Percentiles rank a stretch among this genome's conserved stretches.
phyloP scores from a whole-genome alignment of 257 asterid genomes.

The Coffea canephora region DNA sequence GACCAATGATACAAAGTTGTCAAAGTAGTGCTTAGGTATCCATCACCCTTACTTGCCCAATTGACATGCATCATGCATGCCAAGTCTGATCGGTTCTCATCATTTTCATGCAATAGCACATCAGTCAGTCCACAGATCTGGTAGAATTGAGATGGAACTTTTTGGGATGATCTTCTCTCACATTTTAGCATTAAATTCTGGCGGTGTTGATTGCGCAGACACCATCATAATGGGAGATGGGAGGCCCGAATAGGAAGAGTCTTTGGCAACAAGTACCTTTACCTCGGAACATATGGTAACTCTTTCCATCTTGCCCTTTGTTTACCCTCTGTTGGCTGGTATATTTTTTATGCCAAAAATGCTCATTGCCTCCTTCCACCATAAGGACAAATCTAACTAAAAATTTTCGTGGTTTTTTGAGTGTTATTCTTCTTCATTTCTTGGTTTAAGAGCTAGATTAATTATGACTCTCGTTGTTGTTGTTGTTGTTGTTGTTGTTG shows the following conservation, averaged over 20 bases:
- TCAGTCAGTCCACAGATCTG: background rate
- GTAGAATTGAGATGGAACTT: constrained; percentile 2
- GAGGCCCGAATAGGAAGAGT: constrained; percentile 97
- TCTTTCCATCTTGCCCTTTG: constrained; percentile 2
- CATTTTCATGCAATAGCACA: background rate
- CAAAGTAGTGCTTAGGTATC: constrained; percentile 6
- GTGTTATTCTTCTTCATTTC: background rate
- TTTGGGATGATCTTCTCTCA: background rate
- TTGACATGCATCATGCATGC: constrained; percentile 6
- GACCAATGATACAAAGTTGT: constrained; percentile 7
- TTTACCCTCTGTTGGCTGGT: background rate
- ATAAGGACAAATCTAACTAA: background rate
- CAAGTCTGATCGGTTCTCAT: constrained; percentile 4
- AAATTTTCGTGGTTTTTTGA: background rate
- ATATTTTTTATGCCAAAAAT: background rate
- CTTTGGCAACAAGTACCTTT: constrained; percentile 92
- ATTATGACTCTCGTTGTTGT: too few species aligned
- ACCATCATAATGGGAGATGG: constrained; percentile 98
- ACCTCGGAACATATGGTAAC: constrained; percentile 90
- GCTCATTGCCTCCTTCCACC: background rate
- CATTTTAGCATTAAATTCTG: constrained; percentile 11
- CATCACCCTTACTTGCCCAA: background rate
- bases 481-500: too few species aligned
- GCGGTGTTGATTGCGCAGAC: constrained; percentile 39
- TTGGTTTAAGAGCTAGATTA: too few species aligned